Evolutionary conservation across 1,139 yeast species (phyloP).

Genomic region (Torulaspora globosa): DNA sequence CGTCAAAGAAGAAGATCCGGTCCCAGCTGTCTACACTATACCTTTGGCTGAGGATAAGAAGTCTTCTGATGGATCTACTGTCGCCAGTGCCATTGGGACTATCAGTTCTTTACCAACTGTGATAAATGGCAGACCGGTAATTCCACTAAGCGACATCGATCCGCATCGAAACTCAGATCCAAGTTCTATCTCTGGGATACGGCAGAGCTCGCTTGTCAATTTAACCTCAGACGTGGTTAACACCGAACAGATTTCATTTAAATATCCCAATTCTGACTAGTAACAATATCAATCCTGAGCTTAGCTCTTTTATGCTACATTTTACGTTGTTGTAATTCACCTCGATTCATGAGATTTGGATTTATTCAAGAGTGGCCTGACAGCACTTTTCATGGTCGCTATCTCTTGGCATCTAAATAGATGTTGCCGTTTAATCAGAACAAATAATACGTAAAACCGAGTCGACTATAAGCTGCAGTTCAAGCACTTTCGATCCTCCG

Average conservation of each 20-base stretch:
- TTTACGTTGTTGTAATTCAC: not conserved
- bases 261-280: conserved; percentile 14
- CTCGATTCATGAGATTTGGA: not conserved
- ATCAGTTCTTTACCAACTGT: conserved; percentile 17
- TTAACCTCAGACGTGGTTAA: conserved; percentile 8
- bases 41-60: conserved; percentile 6
- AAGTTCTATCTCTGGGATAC: conserved; percentile 8
- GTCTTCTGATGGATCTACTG: conserved; percentile 4
- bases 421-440: not conserved
- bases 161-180: conserved; percentile 5
- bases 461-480: not conserved
- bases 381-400: not conserved
- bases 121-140: conserved; percentile 18
- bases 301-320: not conserved
- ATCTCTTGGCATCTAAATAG: not conserved
- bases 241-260: conserved; percentile 7
- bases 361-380: not conserved
- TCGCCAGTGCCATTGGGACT: conserved; percentile 20
- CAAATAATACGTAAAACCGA: not conserved
- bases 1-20: conserved; percentile 8
- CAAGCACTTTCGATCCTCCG: too few species aligned
- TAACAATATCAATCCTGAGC: not conserved
- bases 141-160: conserved; percentile 14
- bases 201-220: conserved; percentile 14
- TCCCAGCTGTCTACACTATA: not conserved